Percentiles rank a stretch among this genome's conserved stretches.
Evolutionary conservation across 1,139 yeast genomes (phyloP).

Genomic region (Debaryomyces sp.): DNA sequence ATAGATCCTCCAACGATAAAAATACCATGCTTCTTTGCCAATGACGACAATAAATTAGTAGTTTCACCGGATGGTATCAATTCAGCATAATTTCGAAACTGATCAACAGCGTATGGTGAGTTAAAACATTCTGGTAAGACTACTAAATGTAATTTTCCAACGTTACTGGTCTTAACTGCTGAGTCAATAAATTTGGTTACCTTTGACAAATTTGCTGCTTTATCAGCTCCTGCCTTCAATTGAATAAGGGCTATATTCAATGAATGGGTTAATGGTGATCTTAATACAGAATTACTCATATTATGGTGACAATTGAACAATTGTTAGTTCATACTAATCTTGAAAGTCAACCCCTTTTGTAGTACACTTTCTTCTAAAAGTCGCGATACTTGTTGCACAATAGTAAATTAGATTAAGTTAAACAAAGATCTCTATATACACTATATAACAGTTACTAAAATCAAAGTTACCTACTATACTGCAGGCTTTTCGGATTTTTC

Average conservation of each 20-base stretch:
- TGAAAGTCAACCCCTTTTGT: neutral
- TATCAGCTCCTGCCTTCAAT: constrained; percentile 71
- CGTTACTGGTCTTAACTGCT: constrained; percentile 54
- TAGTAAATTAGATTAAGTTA: neutral
- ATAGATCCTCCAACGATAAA: constrained; percentile 29
- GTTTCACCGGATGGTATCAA: constrained; percentile 26
- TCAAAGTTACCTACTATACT: neutral
- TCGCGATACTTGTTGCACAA: constrained; percentile 1
- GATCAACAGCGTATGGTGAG: constrained; percentile 88
- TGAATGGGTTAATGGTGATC: constrained; percentile 32
- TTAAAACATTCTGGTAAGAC: constrained; percentile 92
- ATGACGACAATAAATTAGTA: constrained; percentile 19
- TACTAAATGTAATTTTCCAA: constrained; percentile 54
- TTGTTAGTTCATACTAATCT: neutral
- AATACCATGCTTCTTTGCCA: constrained; percentile 24
- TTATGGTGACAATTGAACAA: neutral
- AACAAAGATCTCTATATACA: neutral
- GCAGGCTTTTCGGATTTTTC: neutral
- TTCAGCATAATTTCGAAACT: constrained; percentile 55
- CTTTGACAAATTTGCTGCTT: constrained; percentile 57
- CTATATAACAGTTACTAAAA: neutral
- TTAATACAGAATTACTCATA: constrained; percentile 28
- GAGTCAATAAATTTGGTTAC: constrained; percentile 51
- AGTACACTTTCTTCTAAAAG: neutral
- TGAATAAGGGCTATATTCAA: constrained; percentile 76